Percentiles rank a stretch among this genome's conserved stretches.
phyloP scores from a whole-genome alignment of 1,139 yeast genomes.

The Hansenula lynferdii region DNA sequence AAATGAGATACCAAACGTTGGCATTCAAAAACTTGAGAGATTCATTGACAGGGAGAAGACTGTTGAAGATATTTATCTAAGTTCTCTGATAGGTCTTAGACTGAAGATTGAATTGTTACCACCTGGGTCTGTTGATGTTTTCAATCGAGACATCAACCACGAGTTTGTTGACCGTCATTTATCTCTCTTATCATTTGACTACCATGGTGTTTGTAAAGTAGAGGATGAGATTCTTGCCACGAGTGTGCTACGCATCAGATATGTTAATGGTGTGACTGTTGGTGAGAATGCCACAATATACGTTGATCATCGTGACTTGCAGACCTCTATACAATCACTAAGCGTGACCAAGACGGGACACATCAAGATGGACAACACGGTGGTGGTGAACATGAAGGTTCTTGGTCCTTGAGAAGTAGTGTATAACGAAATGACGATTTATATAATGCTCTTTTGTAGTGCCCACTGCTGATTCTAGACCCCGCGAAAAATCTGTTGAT shows the following conservation, averaged over 20 bases:
- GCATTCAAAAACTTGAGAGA: conserved; percentile 17
- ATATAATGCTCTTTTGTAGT: no score
- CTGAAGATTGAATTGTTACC: conserved; percentile 35
- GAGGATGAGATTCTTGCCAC: conserved; percentile 5
- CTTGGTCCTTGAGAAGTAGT: background rate
- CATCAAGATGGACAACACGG: conserved; percentile 11
- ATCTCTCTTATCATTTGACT: conserved; percentile 1
- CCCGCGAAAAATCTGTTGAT: no score
- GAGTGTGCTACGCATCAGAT: conserved; percentile 7
- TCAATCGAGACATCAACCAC: conserved; percentile 7
- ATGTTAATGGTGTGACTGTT: conserved; percentile 11
- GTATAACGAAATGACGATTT: no score
- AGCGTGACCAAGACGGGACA: conserved; percentile 6
- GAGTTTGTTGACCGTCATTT: conserved; percentile 2
- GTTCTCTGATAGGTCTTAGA: conserved; percentile 30
- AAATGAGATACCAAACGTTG: conserved; percentile 5
- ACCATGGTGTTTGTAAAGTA: conserved; percentile 8
- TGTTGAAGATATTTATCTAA: conserved; percentile 34
- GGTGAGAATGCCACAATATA: conserved; percentile 5
- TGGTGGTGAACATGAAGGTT: conserved; percentile 13
- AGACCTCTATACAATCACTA: background rate
- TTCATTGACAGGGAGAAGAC: conserved; percentile 18
- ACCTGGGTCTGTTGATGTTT: conserved; percentile 30
- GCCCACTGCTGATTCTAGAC: no score
- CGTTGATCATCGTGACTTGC: conserved; percentile 3